A percentile compares a stretch with the other conserved stretches of the same genome.
These are phyloP conservation scores for Blastocystis hominis DNA, from an alignment of 352 stramenopile genomes.

Conservation along the genomic window DNA sequence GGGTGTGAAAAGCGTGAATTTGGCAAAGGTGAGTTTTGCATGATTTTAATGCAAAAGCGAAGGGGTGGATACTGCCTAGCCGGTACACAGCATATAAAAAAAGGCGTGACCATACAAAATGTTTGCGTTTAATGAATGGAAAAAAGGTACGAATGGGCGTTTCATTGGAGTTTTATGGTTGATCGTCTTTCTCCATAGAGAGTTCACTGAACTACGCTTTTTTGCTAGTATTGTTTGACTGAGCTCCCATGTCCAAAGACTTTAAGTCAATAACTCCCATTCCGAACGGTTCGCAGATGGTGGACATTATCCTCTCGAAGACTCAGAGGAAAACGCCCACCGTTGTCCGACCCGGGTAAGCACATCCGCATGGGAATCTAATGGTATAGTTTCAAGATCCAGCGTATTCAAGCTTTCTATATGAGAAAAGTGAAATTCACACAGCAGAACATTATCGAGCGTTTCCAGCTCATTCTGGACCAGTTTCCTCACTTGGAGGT, in stretches of 20 bases:
- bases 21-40: too few species aligned
- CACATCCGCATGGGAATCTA: slow-evolving; percentile 26
- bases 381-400: slow-evolving; percentile 77
- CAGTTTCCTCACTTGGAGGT: slow-evolving; percentile 95
- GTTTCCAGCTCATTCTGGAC: slow-evolving; percentile 88
- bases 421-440: slow-evolving; percentile 99
- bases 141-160: not conserved
- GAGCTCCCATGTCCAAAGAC: slow-evolving; percentile 72
- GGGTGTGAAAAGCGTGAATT: too few species aligned
- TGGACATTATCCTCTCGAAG: slow-evolving; percentile 97
- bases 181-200: not conserved
- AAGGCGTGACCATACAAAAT: too few species aligned
- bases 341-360: slow-evolving; percentile 90
- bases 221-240: not conserved
- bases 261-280: slow-evolving; percentile 98
- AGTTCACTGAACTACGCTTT: slow-evolving; percentile 3
- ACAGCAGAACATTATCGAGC: slow-evolving; percentile 94
- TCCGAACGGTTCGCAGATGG: slow-evolving; percentile 86
- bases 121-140: too few species aligned
- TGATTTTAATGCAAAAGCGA: too few species aligned
- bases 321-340: slow-evolving; percentile 97
- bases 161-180: slow-evolving; percentile 20
- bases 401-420: slow-evolving; percentile 85
- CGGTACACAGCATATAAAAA: too few species aligned
- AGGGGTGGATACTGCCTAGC: too few species aligned